Conservation (phyloP, 2,329 filamentous ascomycete genomes). For the Byssothecium circinans region DNA sequence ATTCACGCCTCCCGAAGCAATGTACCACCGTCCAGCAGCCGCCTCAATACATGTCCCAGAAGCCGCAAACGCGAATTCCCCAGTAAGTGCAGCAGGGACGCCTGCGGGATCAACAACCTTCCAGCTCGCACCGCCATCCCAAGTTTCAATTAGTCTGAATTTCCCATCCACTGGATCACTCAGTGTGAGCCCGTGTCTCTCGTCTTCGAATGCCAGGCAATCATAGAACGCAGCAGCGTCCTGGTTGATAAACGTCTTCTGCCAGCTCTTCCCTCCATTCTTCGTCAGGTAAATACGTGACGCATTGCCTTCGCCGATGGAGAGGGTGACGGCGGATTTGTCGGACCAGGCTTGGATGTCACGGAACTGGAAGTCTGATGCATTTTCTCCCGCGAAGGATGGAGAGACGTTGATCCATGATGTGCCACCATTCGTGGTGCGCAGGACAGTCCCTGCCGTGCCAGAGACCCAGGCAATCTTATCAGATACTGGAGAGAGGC, state of each 20-base stretch:
- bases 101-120: constrained; percentile 13
- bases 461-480: constrained; percentile 28
- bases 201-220: constrained; percentile 31
- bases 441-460: constrained; percentile 30
- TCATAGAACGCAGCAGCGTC: constrained; percentile 32
- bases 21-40: constrained; percentile 30
- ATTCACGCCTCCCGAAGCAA: constrained; percentile 29
- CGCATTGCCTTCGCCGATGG: constrained; percentile 29
- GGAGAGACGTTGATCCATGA: constrained; percentile 32
- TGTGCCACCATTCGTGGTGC: constrained; percentile 24
- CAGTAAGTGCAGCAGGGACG: constrained; percentile 23
- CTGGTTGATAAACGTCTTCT: constrained; percentile 25
- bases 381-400: constrained; percentile 20
- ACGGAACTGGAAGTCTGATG: constrained; percentile 27
- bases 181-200: constrained; percentile 26
- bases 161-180: constrained; percentile 33
- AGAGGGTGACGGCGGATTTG: constrained; percentile 21
- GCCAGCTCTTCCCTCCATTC: constrained; percentile 27
- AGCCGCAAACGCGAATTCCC: constrained; percentile 31
- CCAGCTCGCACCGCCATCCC: constrained; percentile 28
- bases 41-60: constrained; percentile 32
- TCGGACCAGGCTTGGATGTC: constrained; percentile 32
- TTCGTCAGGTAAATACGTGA: constrained; percentile 28
- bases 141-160: constrained; percentile 32
- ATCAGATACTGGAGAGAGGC: constrained; percentile 24